Conservation (phyloP, 1,284 basidiomycete genomes). For the Trichosporon coremiiforme region DNA sequence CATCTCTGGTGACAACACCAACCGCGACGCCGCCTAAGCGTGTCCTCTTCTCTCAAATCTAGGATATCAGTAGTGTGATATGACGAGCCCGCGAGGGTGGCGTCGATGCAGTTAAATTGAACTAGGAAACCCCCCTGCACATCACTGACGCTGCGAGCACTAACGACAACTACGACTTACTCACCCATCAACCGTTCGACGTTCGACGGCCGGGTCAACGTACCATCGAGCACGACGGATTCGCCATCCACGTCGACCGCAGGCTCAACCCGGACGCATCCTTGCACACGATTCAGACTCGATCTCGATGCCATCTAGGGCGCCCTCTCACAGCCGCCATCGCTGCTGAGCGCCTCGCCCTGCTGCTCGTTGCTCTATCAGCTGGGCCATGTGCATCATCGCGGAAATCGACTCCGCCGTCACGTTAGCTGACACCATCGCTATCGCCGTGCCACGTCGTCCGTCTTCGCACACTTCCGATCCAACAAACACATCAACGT, state of each 20-base stretch:
- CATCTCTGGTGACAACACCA: conserved; percentile 33
- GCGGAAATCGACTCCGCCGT: not conserved
- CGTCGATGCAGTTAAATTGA: conserved; percentile 9
- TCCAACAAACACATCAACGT: not conserved
- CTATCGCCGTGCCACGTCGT: not conserved
- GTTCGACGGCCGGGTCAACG: too few species aligned
- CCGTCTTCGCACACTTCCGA: not conserved
- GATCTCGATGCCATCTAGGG: too few species aligned
- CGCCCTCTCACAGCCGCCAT: too few species aligned
- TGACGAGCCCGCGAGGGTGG: not conserved
- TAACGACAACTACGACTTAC: not conserved
- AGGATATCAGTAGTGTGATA: conserved; percentile 15
- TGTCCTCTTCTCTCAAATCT: not conserved
- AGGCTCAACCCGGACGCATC: too few species aligned
- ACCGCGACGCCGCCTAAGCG: conserved; percentile 26
- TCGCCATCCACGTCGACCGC: too few species aligned
- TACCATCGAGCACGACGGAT: too few species aligned
- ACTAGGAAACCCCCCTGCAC: not conserved
- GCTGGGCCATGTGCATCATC: too few species aligned
- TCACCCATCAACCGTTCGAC: too few species aligned
- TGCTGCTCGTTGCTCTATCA: too few species aligned
- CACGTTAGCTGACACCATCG: not conserved
- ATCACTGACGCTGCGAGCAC: not conserved
- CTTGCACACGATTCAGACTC: too few species aligned
- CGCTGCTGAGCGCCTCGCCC: too few species aligned